Conservation (phyloP, 345 rosid genomes). For the Anastatica hierochuntica region DNA sequence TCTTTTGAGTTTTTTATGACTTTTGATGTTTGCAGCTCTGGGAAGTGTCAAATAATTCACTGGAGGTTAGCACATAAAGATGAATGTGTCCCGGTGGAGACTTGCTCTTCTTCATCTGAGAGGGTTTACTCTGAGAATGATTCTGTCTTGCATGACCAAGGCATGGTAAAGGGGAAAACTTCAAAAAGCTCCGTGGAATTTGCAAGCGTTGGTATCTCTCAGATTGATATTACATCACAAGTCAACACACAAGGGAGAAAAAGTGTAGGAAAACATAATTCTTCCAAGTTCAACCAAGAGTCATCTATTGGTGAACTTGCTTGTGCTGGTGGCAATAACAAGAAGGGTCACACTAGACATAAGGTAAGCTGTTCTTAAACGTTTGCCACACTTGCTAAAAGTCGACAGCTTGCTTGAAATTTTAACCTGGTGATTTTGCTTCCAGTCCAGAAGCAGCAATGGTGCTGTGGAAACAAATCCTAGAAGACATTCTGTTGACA, state of each 20-base stretch:
- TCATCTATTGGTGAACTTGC: conserved; percentile 26
- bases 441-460: conserved; percentile 36
- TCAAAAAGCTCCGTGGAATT: conserved; percentile 18
- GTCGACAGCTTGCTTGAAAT: neutral
- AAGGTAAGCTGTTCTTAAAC: conserved; percentile 30
- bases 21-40: conserved; percentile 50
- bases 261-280: conserved; percentile 31
- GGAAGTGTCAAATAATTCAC: conserved; percentile 87
- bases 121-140: conserved; percentile 31
- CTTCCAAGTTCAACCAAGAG: conserved; percentile 33
- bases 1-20: neutral
- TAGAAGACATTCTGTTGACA: conserved; percentile 29
- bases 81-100: conserved; percentile 47
- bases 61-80: conserved; percentile 80
- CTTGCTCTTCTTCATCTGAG: conserved; percentile 37
- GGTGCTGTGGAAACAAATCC: conserved; percentile 29
- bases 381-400: neutral
- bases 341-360: conserved; percentile 31
- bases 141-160: conserved; percentile 21
- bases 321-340: conserved; percentile 19
- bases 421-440: conserved; percentile 10
- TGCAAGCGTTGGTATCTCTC: conserved; percentile 24
- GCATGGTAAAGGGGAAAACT: conserved; percentile 28
- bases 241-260: conserved; percentile 36
- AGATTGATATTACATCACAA: conserved; percentile 32